Conservation (phyloP, 2,329 filamentous ascomycete species). For the Sodiomyces alkalinus region DNA sequence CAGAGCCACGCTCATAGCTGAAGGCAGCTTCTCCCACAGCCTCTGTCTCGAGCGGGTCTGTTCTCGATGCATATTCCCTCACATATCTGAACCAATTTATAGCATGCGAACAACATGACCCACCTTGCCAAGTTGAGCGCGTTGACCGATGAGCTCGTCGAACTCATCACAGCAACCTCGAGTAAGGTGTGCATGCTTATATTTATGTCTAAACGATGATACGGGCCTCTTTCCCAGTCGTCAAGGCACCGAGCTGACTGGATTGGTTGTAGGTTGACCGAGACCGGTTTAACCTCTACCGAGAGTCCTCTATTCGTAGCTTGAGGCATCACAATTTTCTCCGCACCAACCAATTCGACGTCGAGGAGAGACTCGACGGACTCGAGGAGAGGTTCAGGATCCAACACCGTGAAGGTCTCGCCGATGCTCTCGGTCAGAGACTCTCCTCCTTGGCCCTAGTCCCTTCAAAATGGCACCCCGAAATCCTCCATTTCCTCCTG, state of each 20-base stretch:
- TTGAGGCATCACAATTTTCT: constrained; percentile 41
- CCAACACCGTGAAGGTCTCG: constrained; percentile 62
- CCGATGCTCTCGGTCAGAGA: constrained; percentile 49
- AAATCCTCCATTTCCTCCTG: constrained; percentile 63
- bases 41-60: too few relatives aligned
- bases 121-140: constrained; percentile 48
- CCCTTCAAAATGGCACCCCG: constrained; percentile 55
- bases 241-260: constrained; percentile 3
- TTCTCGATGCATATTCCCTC: too few relatives aligned
- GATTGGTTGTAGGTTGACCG: constrained; percentile 12
- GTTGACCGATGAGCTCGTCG: constrained; percentile 57
- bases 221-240: constrained; percentile 1
- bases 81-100: too few relatives aligned
- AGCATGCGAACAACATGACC: constrained; percentile 43
- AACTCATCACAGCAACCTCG: constrained; percentile 41
- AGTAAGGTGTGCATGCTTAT: constrained; percentile 34
- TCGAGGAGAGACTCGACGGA: constrained; percentile 48
- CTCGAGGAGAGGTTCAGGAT: constrained; percentile 79
- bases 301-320: constrained; percentile 33
- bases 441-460: constrained; percentile 40
- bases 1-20: too few relatives aligned
- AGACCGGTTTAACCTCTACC: constrained; percentile 25
- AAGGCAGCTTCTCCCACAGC: too few relatives aligned
- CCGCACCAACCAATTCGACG: constrained; percentile 63
- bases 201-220: too few relatives aligned